phyloP scores from a whole-genome alignment of 805 yeast genomes.

The Ogataea dorogensis region DNA sequence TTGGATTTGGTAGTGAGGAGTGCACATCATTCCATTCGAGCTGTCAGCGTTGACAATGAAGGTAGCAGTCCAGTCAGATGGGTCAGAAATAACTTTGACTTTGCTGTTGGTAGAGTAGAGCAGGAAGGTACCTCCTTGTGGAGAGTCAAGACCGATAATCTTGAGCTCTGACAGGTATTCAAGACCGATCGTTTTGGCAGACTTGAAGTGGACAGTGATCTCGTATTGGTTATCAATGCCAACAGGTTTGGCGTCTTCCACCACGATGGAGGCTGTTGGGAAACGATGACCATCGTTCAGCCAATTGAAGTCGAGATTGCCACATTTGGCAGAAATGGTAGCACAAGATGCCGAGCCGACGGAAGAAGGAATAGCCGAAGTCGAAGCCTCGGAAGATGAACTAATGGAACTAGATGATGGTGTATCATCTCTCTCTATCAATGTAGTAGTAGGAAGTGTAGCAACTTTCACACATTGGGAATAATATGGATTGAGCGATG shows the following conservation, averaged over 20 bases:
- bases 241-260: conserved; percentile 15
- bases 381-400: background rate
- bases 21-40: conserved; percentile 18
- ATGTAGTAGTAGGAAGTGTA: background rate
- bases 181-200: conserved; percentile 12
- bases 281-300: conserved; percentile 11
- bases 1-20: conserved; percentile 32
- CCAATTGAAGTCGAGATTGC: conserved; percentile 17
- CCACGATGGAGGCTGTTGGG: conserved; percentile 19
- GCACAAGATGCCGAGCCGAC: conserved; percentile 2
- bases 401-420: background rate
- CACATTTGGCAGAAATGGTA: conserved; percentile 11
- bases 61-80: conserved; percentile 30
- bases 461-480: conserved; percentile 16
- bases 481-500: conserved; percentile 21
- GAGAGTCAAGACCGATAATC: conserved; percentile 31
- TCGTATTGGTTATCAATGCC: conserved; percentile 11
- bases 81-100: conserved; percentile 20
- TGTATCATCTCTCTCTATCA: no score
- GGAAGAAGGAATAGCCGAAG: conserved; percentile 1
- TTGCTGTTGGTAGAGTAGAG: conserved; percentile 28
- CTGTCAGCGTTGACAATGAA: conserved; percentile 26
- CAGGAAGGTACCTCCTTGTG: conserved; percentile 22
- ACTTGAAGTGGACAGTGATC: conserved; percentile 18
- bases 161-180: conserved; percentile 28